Conservation (phyloP, 768 basidiomycete genomes). For the Xerocomus potaroensis region DNA sequence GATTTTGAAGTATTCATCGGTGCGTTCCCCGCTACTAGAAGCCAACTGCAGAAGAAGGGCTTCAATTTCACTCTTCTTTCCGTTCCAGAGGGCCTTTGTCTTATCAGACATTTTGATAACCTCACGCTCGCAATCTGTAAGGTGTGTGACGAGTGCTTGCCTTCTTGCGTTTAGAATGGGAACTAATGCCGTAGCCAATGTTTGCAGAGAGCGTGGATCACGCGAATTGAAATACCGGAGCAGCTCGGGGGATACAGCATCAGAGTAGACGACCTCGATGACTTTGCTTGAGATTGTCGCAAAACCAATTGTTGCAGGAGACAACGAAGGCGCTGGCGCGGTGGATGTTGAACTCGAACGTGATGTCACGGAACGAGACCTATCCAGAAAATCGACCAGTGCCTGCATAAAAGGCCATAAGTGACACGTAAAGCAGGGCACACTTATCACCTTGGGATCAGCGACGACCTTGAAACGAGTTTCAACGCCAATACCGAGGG, state of each 20-base stretch:
- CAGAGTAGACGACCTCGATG: conserved; percentile 57
- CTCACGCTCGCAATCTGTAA: conserved; percentile 49
- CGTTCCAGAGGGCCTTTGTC: conserved; percentile 57
- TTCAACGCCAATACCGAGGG: conserved; percentile 63
- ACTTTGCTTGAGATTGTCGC: conserved; percentile 26
- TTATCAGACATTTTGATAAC: conserved; percentile 55
- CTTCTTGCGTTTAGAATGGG: conserved; percentile 45
- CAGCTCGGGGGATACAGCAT: conserved; percentile 57
- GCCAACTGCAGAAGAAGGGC: conserved; percentile 44
- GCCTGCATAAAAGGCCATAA: conserved; percentile 38
- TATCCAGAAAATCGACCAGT: conserved; percentile 79
- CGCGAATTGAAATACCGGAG: conserved; percentile 59
- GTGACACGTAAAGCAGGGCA: neutral
- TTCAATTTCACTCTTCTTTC: conserved; percentile 45
- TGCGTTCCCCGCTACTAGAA: conserved; percentile 38
- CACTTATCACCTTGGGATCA: conserved; percentile 52
- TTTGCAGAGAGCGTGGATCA: conserved; percentile 46
- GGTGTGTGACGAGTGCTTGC: conserved; percentile 44
- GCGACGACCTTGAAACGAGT: conserved; percentile 78
- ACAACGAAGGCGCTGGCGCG: conserved; percentile 70
- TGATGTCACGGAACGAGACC: conserved; percentile 67
- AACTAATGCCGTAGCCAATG: conserved; percentile 40
- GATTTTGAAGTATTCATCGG: conserved; percentile 48
- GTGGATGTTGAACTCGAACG: conserved; percentile 65
- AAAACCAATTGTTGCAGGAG: conserved; percentile 80